Evolutionary conservation across 1,284 basidiomycete species (phyloP).

Genomic region (Pyrrhoderma noxium): DNA sequence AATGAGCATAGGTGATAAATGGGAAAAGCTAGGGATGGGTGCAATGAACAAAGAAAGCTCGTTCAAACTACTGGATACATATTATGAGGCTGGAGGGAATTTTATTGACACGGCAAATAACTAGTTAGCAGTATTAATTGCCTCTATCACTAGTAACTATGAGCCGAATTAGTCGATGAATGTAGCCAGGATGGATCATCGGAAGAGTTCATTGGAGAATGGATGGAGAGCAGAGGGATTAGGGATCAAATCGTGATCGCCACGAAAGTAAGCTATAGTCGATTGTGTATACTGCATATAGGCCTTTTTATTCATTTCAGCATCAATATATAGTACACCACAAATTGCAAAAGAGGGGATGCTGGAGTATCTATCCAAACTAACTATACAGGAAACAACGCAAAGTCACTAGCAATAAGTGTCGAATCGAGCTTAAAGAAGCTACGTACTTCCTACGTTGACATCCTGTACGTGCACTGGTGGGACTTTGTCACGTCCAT

Average conservation of each 20-base stretch:
- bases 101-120: slow-evolving; percentile 49
- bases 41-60: slow-evolving; percentile 38
- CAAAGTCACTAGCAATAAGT: slow-evolving; percentile 29
- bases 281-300: slow-evolving; percentile 30
- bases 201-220: slow-evolving; percentile 40
- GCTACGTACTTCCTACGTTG: slow-evolving; percentile 38
- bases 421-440: slow-evolving; percentile 35
- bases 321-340: slow-evolving; percentile 35
- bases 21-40: slow-evolving; percentile 25
- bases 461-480: slow-evolving; percentile 38
- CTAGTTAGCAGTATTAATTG: slow-evolving; percentile 30
- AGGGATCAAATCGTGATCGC: slow-evolving; percentile 43
- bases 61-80: slow-evolving; percentile 45
- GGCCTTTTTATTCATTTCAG: slow-evolving; percentile 23
- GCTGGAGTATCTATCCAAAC: slow-evolving; percentile 22
- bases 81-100: slow-evolving; percentile 42
- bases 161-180: neutral
- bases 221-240: slow-evolving; percentile 35
- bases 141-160: too few species aligned
- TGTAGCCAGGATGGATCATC: slow-evolving; percentile 34
- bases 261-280: slow-evolving; percentile 32
- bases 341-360: slow-evolving; percentile 25
- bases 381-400: slow-evolving; percentile 32
- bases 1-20: slow-evolving; percentile 35
- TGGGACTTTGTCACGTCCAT: slow-evolving; percentile 39